Evolutionary conservation across 2,329 filamentous ascomycete species (phyloP), one percentile per base, ranked within the genome.

Genomic region (Apiospora malaysiana): DNA sequence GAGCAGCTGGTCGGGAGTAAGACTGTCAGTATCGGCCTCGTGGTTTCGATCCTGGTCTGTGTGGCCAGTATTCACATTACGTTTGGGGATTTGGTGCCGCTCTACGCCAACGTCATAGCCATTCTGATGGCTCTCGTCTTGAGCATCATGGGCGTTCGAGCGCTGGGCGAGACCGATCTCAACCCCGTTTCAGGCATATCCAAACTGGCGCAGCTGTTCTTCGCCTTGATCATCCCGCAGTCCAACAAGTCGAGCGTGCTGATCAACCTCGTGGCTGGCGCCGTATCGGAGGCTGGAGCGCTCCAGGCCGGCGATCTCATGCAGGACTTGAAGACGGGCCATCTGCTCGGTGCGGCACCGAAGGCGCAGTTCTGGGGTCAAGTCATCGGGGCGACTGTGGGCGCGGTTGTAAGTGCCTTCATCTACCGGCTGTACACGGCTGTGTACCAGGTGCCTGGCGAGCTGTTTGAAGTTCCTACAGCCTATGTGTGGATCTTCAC

Each of bases 401-500:
- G 96, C 1, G 95, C 96, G 0, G 87, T 98, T 14, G 88, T 97
- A 7, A 95, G 93, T 72, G 94, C 95, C 0, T 88, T 92, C 3
- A 92, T 98, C 2, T 99, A 99, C 81, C 91, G 91, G 71, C 85
- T 98, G 18, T 99, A 99, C 78, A 95, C 94, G 2, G 78, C 82
- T 45, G 95, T 98, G 1, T 99, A 99, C 78, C 86, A 91, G 49
- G 92, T 99, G 7, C 96, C 96, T 0, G 94, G 95, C 0, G 91
- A 94, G 12, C 85, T 98, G 69, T 98, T 99, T 80, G 93, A 97
- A 78, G 94, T 97, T 0, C 96, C 96, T 0, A 98, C 96, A 0
- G 95, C 91, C 0, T 98, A 95, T 79, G 95, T 99, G 6, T 99
- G 96, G 96, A 93, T 99, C 69, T 98, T 98, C 81, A 99, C 96